A percentile compares a stretch with the other conserved stretches of the same genome.
phyloP scores from a whole-genome alignment of 768 basidiomycete species.

The Lactifluus subvellereus region DNA sequence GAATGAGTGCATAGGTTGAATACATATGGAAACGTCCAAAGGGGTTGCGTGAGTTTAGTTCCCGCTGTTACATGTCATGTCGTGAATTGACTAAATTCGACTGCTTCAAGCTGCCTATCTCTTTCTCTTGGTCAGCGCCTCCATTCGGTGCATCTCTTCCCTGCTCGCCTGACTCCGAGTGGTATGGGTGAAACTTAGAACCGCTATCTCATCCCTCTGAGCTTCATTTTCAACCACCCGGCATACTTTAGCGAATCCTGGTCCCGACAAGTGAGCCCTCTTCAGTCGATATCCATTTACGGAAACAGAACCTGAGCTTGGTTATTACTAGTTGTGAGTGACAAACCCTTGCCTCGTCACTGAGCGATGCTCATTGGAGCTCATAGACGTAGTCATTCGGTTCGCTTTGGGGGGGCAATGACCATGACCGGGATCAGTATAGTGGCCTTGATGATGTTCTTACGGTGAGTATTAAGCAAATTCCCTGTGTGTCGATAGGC shows the following conservation, averaged over 20 bases:
- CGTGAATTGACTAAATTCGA: background rate
- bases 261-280: conserved; percentile 20
- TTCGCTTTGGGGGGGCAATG: conserved; percentile 37
- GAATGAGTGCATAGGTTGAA: conserved; percentile 35
- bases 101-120: conserved; percentile 30
- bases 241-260: conserved; percentile 28
- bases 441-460: conserved; percentile 53
- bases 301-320: conserved; percentile 31
- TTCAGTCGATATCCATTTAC: background rate
- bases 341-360: background rate
- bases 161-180: background rate
- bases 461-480: conserved; percentile 35
- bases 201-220: conserved; percentile 57
- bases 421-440: conserved; percentile 48
- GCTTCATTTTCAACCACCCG: conserved; percentile 51
- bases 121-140: conserved; percentile 34
- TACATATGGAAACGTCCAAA: conserved; percentile 49
- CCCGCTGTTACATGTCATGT: background rate
- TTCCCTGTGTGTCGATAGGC: too few relatives aligned
- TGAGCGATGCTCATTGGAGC: background rate
- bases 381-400: conserved; percentile 28
- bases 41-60: conserved; percentile 36
- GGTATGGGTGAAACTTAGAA: conserved; percentile 38
- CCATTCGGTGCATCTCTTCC: background rate
- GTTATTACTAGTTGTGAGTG: conserved; percentile 35